Evolutionary conservation across 495 filamentous ascomycete genomes (phyloP), one percentile per base, ranked within the genome.

Genomic region (Xylaria acuta): DNA sequence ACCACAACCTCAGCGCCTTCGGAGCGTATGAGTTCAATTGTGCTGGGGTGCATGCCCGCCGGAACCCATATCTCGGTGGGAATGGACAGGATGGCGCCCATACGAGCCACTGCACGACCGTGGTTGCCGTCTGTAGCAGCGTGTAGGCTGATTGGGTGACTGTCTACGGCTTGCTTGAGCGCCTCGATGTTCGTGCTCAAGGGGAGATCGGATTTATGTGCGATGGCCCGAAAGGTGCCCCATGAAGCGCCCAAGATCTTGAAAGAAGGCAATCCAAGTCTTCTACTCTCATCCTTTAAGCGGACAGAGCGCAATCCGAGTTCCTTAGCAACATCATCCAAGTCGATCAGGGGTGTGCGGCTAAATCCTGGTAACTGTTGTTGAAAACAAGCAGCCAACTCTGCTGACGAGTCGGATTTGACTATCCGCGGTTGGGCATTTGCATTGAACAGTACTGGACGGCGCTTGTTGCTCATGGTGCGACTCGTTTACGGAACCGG

Each of bases 191-290:
- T 60, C 7, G 77, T 78, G 2, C 76, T 51, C 0, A 75, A 69
- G 6, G 83, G 77, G 3, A 89, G 75, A 1, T 74, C 77, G 20
- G 88, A 76, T 6, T 81, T 71, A 0, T 78, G 71, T 2, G 79
- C 76, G 6, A 93, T 66, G 7, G 89, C 88, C 45, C 86, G 86
- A 73, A 88, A 90, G 58, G 85, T 83, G 0, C 86, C 90, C 91
- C 90, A 95, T n/a, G 90, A 91, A 0, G 92, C 92, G 11, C 92
- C 92, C 0, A 93, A 86, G 49, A 92, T 90, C 77, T 94, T 94
- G 85, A 93, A 94, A 0, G 91, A 86, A 0, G 92, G 90, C 1
- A 95, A 86, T 1, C 90, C 86, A 70, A 90, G 84, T 34, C 89
- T 82, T 65, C 79, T 76, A 59, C 84, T 87, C 73, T 91, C 88